phyloP scores from a whole-genome alignment of 2,329 filamentous ascomycete genomes.

The Ophiostoma pallidulum region DNA sequence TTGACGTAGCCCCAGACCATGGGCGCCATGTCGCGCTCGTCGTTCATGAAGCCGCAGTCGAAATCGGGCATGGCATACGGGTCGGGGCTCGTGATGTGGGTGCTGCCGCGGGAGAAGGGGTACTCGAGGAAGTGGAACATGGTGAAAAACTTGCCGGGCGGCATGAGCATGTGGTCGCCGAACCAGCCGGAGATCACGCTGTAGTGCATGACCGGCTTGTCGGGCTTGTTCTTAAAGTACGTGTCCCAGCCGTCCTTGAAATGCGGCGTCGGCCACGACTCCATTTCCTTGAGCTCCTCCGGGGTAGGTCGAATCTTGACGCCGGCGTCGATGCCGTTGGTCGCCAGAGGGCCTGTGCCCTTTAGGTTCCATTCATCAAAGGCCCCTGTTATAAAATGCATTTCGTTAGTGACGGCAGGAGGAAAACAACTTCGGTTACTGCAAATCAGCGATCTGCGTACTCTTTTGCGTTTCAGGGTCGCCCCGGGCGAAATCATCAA shows the following conservation, averaged over 20 bases:
- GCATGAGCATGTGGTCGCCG: conserved; percentile 53
- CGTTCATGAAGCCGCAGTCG: conserved; percentile 77
- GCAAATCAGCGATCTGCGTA: conserved; percentile 20
- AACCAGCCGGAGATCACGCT: conserved; percentile 62
- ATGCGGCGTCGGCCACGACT: conserved; percentile 63
- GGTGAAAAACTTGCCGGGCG: conserved; percentile 69
- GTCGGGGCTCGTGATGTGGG: conserved; percentile 60
- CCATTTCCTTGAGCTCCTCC: conserved; percentile 58
- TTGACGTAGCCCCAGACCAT: conserved; percentile 83
- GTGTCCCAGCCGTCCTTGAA: conserved; percentile 69
- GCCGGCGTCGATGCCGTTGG: conserved; percentile 71
- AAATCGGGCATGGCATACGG: conserved; percentile 70
- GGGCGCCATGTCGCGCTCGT: conserved; percentile 73
- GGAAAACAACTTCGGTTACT: too few species aligned
- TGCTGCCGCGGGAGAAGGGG: conserved; percentile 63
- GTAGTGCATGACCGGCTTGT: conserved; percentile 84
- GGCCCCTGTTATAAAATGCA: conserved; percentile 35
- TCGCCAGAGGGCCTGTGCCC: conserved; percentile 66
- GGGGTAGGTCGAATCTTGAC: conserved; percentile 67
- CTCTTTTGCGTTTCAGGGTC: conserved; percentile 62
- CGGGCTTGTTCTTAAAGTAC: conserved; percentile 76
- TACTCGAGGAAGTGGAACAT: conserved; percentile 80
- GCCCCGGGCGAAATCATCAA: conserved; percentile 71
- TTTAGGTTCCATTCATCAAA: conserved; percentile 72
- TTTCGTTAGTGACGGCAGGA: not conserved